Conservation (phyloP, 805 yeast genomes). For the Candida chauliodis region DNA sequence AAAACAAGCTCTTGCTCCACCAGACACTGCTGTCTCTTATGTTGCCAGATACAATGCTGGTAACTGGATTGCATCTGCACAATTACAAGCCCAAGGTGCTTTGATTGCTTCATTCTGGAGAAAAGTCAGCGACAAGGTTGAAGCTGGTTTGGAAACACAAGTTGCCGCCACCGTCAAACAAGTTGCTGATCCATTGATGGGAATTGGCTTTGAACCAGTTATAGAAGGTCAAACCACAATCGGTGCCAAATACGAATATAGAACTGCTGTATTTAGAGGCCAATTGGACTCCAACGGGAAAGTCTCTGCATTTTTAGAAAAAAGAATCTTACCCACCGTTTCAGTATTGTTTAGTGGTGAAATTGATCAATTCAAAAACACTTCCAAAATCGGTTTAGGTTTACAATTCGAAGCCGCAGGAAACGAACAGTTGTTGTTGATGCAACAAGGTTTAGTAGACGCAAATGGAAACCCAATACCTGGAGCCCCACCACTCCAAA, state of each 20-base stretch:
- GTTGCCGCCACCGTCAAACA: slow-evolving; percentile 74
- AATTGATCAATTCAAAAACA: slow-evolving; percentile 71
- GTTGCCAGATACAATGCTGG: slow-evolving; percentile 86
- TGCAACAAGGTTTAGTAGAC: slow-evolving; percentile 83
- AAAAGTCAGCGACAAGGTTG: slow-evolving; percentile 86
- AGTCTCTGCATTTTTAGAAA: slow-evolving; percentile 87
- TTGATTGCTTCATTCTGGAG: slow-evolving; percentile 89
- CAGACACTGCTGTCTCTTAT: slow-evolving; percentile 87
- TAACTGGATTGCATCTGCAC: slow-evolving; percentile 92
- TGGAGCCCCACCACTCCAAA: slow-evolving; percentile 61
- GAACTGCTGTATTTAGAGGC: slow-evolving; percentile 94
- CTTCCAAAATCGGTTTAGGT: slow-evolving; percentile 88
- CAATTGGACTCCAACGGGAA: slow-evolving; percentile 89
- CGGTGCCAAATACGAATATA: slow-evolving; percentile 97
- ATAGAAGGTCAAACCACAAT: slow-evolving; percentile 89
- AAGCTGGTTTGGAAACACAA: slow-evolving; percentile 90
- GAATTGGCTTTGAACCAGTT: slow-evolving; percentile 78
- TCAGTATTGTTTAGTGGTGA: slow-evolving; percentile 88
- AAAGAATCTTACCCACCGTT: slow-evolving; percentile 87
- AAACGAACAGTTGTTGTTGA: slow-evolving; percentile 84
- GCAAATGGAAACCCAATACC: slow-evolving; percentile 84
- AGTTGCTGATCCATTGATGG: slow-evolving; percentile 69
- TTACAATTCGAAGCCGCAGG: slow-evolving; percentile 95
- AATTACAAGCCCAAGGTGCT: slow-evolving; percentile 90
- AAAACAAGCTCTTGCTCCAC: slow-evolving; percentile 67